phyloP scores from a whole-genome alignment of 169 alveolate genomes.

The Cryptosporidium bovis region DNA sequence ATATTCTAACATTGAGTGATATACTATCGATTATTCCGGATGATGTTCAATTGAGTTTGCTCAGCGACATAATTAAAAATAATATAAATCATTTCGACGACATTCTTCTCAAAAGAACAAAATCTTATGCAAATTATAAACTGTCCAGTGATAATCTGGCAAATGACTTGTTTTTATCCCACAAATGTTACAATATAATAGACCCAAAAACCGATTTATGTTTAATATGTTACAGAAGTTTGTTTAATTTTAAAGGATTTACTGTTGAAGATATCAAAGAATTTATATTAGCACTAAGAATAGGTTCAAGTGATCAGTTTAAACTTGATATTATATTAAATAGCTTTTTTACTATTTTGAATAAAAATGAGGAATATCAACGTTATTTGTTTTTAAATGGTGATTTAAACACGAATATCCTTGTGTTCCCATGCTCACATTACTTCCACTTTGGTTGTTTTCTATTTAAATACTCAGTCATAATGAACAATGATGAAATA shows the following conservation, averaged over 20 bases:
- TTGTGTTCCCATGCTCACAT: conserved; percentile 68
- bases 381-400: conserved; percentile 19
- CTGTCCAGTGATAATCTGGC: conserved; percentile 9
- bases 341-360: conserved; percentile 1
- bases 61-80: conserved; percentile 11
- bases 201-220: conserved; percentile 39
- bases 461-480: conserved; percentile 11
- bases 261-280: conserved; percentile 31
- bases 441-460: conserved; percentile 64
- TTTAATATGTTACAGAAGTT: conserved; percentile 23
- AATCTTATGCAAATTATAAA: conserved; percentile 27
- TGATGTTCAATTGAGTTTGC: conserved; percentile 15
- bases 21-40: conserved; percentile 60
- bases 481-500: conserved; percentile 51
- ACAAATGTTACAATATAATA: conserved; percentile 23
- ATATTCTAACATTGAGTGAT: conserved; percentile 55
- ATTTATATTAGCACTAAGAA: conserved; percentile 8
- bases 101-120: conserved; percentile 43
- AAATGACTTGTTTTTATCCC: conserved; percentile 38
- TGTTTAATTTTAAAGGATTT: conserved; percentile 21
- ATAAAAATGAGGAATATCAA: conserved; percentile 6
- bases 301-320: conserved; percentile 23
- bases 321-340: conserved; percentile 5
- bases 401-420: conserved; percentile 23
- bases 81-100: conserved; percentile 43